These are phyloP conservation scores for Trichoderma brevicompactum DNA, from an alignment of 2,329 filamentous ascomycete species.

Conservation along the genomic window DNA sequence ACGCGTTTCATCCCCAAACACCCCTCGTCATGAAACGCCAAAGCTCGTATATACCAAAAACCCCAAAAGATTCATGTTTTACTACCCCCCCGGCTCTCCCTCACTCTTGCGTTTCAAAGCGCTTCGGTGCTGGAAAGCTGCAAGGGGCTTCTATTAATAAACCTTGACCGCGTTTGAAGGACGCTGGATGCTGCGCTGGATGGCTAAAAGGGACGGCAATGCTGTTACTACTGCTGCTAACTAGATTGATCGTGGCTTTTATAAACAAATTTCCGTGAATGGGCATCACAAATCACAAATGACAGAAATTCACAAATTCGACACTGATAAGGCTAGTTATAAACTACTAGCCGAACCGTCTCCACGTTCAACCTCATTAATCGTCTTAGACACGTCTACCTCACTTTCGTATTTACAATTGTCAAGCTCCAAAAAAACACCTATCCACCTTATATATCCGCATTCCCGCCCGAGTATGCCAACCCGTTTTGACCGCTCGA, in stretches of 20 bases:
- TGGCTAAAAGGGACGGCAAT: too few species aligned
- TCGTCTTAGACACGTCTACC: constrained; percentile 4
- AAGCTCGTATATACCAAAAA: constrained; percentile 18
- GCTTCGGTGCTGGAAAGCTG: not conserved
- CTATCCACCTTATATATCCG: constrained; percentile 16
- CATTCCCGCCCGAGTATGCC: constrained; percentile 1
- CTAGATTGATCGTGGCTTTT: not conserved
- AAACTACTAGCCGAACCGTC: not conserved
- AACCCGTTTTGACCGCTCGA: not conserved
- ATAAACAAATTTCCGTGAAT: not conserved
- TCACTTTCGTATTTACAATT: constrained; percentile 7
- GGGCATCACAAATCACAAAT: constrained; percentile 15
- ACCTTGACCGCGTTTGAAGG: not conserved
- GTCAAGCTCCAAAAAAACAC: constrained; percentile 3
- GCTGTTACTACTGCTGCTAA: not conserved
- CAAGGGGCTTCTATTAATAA: constrained; percentile 3
- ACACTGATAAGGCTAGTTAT: not conserved
- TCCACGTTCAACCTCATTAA: constrained; percentile 24
- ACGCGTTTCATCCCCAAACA: constrained; percentile 8
- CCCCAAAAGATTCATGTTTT: not conserved
- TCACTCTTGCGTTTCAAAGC: constrained; percentile 8
- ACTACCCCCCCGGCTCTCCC: not conserved
- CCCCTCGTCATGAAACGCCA: constrained; percentile 12
- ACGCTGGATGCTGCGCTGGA: too few species aligned
- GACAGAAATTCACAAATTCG: not conserved